Evolutionary conservation across 495 filamentous ascomycete genomes (phyloP).

Genomic region (Talaromyces wortmannii): DNA sequence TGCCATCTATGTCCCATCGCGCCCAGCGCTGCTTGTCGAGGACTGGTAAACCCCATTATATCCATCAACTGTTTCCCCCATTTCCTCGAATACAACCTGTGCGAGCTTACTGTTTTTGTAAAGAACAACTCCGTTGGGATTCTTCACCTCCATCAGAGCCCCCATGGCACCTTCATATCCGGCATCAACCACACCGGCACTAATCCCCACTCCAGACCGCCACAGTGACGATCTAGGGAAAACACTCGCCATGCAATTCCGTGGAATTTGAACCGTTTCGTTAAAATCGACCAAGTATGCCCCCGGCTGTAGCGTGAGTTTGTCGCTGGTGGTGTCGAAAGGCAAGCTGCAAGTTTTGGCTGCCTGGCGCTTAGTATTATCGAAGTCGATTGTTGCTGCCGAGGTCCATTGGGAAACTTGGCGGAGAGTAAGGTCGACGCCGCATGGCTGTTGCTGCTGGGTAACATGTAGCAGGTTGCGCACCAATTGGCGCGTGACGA

Average conservation of each 20-base stretch:
- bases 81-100: slow-evolving; percentile 32
- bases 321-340: slow-evolving; percentile 8
- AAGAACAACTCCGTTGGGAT: slow-evolving; percentile 25
- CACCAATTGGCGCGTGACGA: slow-evolving; percentile 20
- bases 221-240: slow-evolving; percentile 33
- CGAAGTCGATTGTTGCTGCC: slow-evolving; percentile 33
- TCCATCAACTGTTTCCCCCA: slow-evolving; percentile 26
- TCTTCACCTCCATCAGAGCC: slow-evolving; percentile 32
- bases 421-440: slow-evolving; percentile 32
- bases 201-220: slow-evolving; percentile 27
- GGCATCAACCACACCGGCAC: slow-evolving; percentile 36
- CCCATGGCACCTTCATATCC: slow-evolving; percentile 42
- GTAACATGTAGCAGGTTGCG: slow-evolving; percentile 17
- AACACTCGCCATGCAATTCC: slow-evolving; percentile 29
- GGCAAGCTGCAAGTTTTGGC: slow-evolving; percentile 16
- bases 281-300: slow-evolving; percentile 42
- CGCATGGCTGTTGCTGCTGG: slow-evolving; percentile 36
- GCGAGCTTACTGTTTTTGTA: slow-evolving; percentile 29
- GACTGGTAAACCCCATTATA: slow-evolving; percentile 37
- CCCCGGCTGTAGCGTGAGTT: slow-evolving; percentile 19
- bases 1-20: slow-evolving; percentile 6
- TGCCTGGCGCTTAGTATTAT: slow-evolving; percentile 26
- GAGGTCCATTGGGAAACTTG: slow-evolving; percentile 30
- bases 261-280: slow-evolving; percentile 32
- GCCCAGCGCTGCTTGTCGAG: slow-evolving; percentile 18